Evolutionary conservation across 768 basidiomycete species (phyloP).

Genomic region (Hysterangium stoloniferum): DNA sequence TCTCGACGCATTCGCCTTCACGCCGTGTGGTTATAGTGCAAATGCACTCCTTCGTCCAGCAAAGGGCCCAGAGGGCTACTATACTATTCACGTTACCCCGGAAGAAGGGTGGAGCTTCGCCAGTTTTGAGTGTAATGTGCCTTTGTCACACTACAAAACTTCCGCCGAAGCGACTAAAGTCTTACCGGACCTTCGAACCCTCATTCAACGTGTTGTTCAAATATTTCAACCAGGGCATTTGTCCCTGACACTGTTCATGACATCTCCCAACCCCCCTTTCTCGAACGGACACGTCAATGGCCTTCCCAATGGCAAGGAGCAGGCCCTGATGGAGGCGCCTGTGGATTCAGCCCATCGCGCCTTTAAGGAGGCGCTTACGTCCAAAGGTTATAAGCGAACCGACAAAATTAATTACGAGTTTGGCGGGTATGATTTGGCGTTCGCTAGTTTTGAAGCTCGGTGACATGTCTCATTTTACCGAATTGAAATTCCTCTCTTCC

Average conservation of each 20-base stretch:
- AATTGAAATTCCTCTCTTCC: background rate
- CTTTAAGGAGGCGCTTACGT: conserved; percentile 57
- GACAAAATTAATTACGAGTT: conserved; percentile 99
- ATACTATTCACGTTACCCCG: conserved; percentile 97
- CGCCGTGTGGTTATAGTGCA: conserved; percentile 92
- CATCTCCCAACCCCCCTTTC: conserved; percentile 38
- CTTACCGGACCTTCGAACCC: conserved; percentile 70
- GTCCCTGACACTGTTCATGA: conserved; percentile 86
- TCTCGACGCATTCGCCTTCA: conserved; percentile 88
- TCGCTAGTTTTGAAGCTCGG: conserved; percentile 72
- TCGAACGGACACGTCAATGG: background rate
- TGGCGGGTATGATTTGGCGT: conserved; percentile 84
- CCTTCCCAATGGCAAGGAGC: conserved; percentile 11
- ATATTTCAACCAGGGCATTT: conserved; percentile 90
- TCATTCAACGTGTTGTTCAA: conserved; percentile 80
- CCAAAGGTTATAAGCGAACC: conserved; percentile 61
- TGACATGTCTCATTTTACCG: conserved; percentile 16
- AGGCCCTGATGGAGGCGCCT: conserved; percentile 15
- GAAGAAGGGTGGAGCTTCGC: conserved; percentile 98
- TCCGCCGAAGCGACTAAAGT: conserved; percentile 22
- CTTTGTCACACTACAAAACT: conserved; percentile 38
- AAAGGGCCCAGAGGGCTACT: conserved; percentile 75
- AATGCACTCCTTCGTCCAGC: conserved; percentile 67
- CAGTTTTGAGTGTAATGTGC: conserved; percentile 98
- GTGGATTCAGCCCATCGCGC: conserved; percentile 68